These are phyloP conservation scores for Eucalyptus marginata DNA, from an alignment of 345 rosid genomes.

Conservation along the genomic window DNA sequence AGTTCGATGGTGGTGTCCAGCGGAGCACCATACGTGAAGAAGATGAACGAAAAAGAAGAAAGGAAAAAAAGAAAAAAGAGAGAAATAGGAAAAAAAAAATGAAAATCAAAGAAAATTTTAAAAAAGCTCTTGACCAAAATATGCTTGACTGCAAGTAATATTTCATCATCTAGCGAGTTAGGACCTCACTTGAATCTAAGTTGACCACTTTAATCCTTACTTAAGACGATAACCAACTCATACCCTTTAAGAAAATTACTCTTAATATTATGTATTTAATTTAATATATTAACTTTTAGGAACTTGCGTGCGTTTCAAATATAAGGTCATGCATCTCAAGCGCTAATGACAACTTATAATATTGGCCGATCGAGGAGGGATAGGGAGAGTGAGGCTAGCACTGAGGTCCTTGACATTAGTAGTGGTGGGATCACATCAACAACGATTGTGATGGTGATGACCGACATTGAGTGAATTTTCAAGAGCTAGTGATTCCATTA, in stretches of 20 bases:
- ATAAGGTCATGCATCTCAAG: not conserved
- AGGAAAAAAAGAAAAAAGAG: too few relatives aligned
- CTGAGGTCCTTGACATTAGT: not conserved
- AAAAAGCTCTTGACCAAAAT: not conserved
- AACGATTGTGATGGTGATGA: not conserved
- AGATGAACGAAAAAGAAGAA: too few relatives aligned
- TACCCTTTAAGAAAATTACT: not conserved
- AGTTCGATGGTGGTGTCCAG: not conserved
- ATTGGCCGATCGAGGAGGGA: not conserved
- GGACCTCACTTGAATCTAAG: too few relatives aligned
- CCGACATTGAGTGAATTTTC: not conserved
- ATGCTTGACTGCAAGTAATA: not conserved
- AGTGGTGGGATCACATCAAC: not conserved
- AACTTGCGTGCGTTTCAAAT: accelerated
- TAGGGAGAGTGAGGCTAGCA: not conserved
- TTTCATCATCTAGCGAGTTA: too few relatives aligned
- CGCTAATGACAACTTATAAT: not conserved
- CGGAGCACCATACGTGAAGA: not conserved
- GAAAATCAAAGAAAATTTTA: too few relatives aligned
- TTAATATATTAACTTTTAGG: not conserved
- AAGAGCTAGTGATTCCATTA: not conserved
- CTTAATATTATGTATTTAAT: not conserved
- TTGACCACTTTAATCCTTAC: not conserved
- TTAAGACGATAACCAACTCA: not conserved
- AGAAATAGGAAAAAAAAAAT: too few relatives aligned